Evolutionary conservation across 192 early-diverging fungal species (phyloP), one percentile per base, ranked within the genome.

Genomic region (Rhizophlyctis rosea): DNA sequence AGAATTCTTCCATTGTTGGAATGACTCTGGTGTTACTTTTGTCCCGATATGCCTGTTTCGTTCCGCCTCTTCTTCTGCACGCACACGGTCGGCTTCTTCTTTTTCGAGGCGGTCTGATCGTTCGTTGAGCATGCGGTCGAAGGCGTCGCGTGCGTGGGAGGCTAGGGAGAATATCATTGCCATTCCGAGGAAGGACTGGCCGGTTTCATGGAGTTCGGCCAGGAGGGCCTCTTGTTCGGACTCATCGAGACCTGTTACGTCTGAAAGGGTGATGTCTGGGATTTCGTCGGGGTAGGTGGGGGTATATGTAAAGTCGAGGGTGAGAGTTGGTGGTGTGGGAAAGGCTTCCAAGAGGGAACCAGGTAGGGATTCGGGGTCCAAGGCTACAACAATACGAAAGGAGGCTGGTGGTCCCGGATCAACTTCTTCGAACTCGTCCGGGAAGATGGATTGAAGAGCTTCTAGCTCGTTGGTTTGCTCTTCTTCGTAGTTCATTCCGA

Each of bases 161-260:
- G 82, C 86, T 80, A 98, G 80, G 27, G 84, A 83, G 68, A 98
- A 98, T 25, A 92, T 82, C 90, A 94, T 94, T 36, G 85, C 91
- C 90, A 96, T 94, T 24, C 95, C 95, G 50, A 94, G 63, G 47
- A 90, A 85, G 51, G 90, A 86, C 18, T 71, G 70, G 24, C 54
- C 47, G 21, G 32, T 32, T 33, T 52, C 57, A 14, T 31, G 21
- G 47, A 77, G 48, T 61, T 54, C 50, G 18, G 44, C 63, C 35
- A 66, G 62, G 53, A 53, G 81, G 67, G 25, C 60, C 68, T 50
- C 55, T 31, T 79, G 44, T 32, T 76, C 70, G 24, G 73, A 77
- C 25, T 85, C 77, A 24, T 75, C 33, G 30, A 75, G 54, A 14
- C 59, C 74, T 2, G 27, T 44, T 11, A 32, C 32, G 4, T 64